A percentile compares a stretch with the other conserved stretches of the same genome.
These are phyloP conservation scores for Tetracladium maxilliforme DNA, from an alignment of 2,329 filamentous ascomycete genomes.

Conservation along the genomic window DNA sequence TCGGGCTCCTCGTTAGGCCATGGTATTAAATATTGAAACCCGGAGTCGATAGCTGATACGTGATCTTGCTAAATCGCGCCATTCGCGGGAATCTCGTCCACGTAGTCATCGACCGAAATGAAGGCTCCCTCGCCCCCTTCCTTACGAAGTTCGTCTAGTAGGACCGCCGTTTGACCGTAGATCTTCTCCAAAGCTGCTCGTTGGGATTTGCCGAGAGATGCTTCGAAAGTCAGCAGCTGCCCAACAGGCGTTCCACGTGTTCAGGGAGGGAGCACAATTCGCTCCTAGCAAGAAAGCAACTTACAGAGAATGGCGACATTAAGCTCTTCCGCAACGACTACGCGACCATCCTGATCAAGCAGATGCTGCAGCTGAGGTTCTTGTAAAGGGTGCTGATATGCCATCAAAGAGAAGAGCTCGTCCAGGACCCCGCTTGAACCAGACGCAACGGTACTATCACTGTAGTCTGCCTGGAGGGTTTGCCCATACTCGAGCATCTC, in stretches of 20 bases:
- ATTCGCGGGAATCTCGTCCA: slow-evolving; percentile 9
- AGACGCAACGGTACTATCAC: slow-evolving; percentile 54
- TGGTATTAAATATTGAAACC: too few relatives aligned
- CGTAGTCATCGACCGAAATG: slow-evolving; percentile 50
- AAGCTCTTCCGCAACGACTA: slow-evolving; percentile 77
- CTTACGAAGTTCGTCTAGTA: slow-evolving; percentile 70
- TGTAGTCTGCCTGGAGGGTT: slow-evolving; percentile 63
- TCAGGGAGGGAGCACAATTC: slow-evolving; percentile 7
- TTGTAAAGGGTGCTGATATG: slow-evolving; percentile 68
- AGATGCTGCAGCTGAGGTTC: slow-evolving; percentile 63
- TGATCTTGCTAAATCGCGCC: too few relatives aligned
- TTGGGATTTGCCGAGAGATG: slow-evolving; percentile 79
- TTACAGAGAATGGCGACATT: slow-evolving; percentile 85
- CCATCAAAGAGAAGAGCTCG: slow-evolving; percentile 79
- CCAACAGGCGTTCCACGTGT: slow-evolving; percentile 2
- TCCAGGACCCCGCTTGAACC: too few relatives aligned
- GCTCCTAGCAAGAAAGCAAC: slow-evolving; percentile 16
- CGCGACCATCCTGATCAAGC: slow-evolving; percentile 60
- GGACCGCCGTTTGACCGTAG: slow-evolving; percentile 71
- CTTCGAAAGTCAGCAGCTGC: slow-evolving; percentile 29
- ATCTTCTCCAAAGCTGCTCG: slow-evolving; percentile 73
- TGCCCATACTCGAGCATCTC: slow-evolving; percentile 70
- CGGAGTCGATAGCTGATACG: too few relatives aligned
- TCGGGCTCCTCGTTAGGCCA: too few relatives aligned
- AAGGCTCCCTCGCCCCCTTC: slow-evolving; percentile 74